Conservation (phyloP, 2,329 filamentous ascomycete genomes). For the Trichoderma lentiforme region DNA sequence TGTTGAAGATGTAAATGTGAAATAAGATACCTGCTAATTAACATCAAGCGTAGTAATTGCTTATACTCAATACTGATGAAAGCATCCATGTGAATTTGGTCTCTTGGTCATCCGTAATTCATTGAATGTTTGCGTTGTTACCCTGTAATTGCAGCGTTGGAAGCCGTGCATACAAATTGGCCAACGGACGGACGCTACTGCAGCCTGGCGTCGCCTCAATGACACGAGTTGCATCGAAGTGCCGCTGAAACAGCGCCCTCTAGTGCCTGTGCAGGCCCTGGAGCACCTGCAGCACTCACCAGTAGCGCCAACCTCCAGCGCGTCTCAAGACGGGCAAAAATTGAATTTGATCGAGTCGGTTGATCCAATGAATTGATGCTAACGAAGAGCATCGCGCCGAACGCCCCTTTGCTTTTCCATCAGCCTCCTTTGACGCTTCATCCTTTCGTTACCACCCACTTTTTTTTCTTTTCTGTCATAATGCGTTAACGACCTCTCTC, state of each 20-base stretch:
- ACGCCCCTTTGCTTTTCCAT: slow-evolving; percentile 14
- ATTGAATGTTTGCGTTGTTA: background rate
- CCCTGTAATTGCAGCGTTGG: background rate
- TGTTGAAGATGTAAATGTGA: background rate
- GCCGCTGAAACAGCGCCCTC: background rate
- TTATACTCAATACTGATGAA: background rate
- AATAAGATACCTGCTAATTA: background rate
- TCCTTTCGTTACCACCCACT: slow-evolving; percentile 7
- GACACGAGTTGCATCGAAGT: background rate
- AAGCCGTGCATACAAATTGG: background rate
- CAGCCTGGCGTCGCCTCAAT: background rate
- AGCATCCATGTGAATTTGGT: background rate
- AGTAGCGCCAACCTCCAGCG: background rate
- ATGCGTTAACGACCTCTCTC: background rate
- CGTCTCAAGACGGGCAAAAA: background rate
- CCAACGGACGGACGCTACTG: background rate
- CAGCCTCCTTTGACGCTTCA: slow-evolving; percentile 14
- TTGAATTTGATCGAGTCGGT: background rate
- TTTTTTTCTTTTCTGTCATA: background rate
- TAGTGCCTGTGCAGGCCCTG: background rate
- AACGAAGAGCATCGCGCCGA: background rate
- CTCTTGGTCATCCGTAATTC: background rate
- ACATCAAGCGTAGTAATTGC: background rate
- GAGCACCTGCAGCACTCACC: background rate
- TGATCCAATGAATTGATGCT: background rate